Conservation (phyloP, 345 rosid genomes). For the Eutrema japonicum region DNA sequence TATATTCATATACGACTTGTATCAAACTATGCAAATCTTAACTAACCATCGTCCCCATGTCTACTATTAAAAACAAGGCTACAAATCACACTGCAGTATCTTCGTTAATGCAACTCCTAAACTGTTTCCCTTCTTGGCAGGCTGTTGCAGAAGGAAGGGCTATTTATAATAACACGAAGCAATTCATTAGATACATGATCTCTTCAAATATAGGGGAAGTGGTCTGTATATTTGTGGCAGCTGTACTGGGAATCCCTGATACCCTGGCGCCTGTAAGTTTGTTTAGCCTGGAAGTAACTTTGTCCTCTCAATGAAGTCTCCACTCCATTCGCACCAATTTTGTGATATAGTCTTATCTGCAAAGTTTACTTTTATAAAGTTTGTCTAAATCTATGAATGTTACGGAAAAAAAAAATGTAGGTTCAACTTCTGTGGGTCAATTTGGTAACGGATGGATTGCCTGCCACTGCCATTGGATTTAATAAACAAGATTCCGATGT, state of each 20-base stretch:
- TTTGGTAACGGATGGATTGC: conserved; percentile 98
- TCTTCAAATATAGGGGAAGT: conserved; percentile 99
- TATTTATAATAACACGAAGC: conserved; percentile 97
- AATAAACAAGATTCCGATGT: conserved; percentile 97
- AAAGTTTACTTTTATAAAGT: conserved; percentile 15
- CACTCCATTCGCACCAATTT: conserved; percentile 8
- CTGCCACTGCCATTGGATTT: conserved; percentile 99
- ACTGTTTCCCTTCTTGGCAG: conserved; percentile 51
- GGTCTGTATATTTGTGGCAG: conserved; percentile 98
- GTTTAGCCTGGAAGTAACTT: conserved; percentile 25
- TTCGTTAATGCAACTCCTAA: conserved; percentile 29
- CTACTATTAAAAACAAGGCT: conserved; percentile 9
- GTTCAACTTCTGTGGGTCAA: conserved; percentile 99
- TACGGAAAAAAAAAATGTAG: conserved; percentile 48
- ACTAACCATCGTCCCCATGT: conserved; percentile 4
- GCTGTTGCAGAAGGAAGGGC: conserved; percentile 99
- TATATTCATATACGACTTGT: conserved; percentile 9
- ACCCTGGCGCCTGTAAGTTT: conserved; percentile 96
- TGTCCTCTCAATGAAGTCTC: conserved; percentile 6
- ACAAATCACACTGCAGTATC: conserved; percentile 30
- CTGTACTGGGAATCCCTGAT: conserved; percentile 98
- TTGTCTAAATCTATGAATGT: conserved; percentile 7
- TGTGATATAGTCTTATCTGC: conserved; percentile 14
- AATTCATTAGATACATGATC: conserved; percentile 99
- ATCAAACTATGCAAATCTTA: conserved; percentile 14